A percentile compares a stretch with the other conserved stretches of the same genome.
phyloP scores from a whole-genome alignment of 2,329 filamentous ascomycete species.

The Scolecobasidium constrictum region DNA sequence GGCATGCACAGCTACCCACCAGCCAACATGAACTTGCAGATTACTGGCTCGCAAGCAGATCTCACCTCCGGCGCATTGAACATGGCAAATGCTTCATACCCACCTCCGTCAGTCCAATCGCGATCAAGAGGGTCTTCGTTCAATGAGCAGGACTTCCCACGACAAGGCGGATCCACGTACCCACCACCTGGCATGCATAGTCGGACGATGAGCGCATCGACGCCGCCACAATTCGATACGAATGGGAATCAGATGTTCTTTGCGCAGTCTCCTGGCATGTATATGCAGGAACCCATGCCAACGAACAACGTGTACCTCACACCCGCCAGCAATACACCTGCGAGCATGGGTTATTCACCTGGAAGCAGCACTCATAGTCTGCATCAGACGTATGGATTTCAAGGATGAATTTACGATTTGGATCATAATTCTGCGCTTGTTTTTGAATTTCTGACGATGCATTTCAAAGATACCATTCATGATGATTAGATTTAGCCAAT shows the following conservation, averaged over 20 bases:
- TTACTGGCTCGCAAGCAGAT: background rate
- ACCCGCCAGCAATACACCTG: slow-evolving; percentile 1
- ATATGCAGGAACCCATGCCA: background rate
- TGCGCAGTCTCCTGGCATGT: background rate
- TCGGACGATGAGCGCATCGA: background rate
- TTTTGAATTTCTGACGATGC: slow-evolving; percentile 2
- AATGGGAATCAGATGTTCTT: slow-evolving; percentile 3
- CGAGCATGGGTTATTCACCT: slow-evolving; percentile 7
- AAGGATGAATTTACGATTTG: background rate
- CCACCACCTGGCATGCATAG: background rate
- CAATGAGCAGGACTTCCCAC: background rate
- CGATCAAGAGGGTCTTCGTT: slow-evolving; percentile 9
- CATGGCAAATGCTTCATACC: slow-evolving; percentile 2
- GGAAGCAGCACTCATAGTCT: slow-evolving; percentile 1
- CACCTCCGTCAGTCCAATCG: background rate
- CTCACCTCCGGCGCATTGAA: background rate
- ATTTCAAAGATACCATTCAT: slow-evolving; percentile 15
- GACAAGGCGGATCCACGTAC: slow-evolving; percentile 6
- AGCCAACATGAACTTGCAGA: background rate
- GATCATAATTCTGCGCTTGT: background rate
- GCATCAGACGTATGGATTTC: slow-evolving; percentile 5
- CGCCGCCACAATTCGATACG: background rate
- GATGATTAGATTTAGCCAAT: slow-evolving; percentile 17
- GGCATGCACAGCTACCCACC: slow-evolving; percentile 9
- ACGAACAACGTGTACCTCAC: slow-evolving; percentile 4